Conservation (phyloP, 768 basidiomycete genomes). For the Lentinula raphanica region DNA sequence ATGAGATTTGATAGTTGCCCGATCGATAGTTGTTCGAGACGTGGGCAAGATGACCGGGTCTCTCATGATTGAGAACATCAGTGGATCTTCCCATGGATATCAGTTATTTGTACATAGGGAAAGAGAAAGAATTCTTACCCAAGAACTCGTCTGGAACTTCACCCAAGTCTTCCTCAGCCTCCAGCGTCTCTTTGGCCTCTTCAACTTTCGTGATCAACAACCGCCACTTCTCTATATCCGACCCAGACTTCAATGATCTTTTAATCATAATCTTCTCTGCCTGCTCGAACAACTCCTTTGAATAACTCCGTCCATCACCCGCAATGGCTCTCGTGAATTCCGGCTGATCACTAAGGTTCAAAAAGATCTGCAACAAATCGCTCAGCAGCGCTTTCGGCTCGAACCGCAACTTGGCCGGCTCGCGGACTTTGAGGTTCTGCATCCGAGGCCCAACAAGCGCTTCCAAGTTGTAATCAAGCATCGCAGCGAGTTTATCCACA, state of each 20-base stretch:
- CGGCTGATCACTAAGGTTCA: constrained; percentile 77
- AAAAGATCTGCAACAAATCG: constrained; percentile 85
- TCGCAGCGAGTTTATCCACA: constrained; percentile 89
- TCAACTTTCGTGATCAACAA: constrained; percentile 81
- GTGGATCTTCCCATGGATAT: constrained; percentile 54
- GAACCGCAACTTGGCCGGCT: constrained; percentile 87
- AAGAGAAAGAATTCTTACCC: constrained; percentile 44
- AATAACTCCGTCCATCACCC: constrained; percentile 90
- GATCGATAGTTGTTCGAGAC: constrained; percentile 74
- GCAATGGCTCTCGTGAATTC: constrained; percentile 86
- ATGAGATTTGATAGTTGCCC: constrained; percentile 92
- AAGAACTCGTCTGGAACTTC: constrained; percentile 95
- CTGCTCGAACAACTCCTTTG: constrained; percentile 73
- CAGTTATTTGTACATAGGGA: constrained; percentile 7
- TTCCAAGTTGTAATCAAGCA: constrained; percentile 92
- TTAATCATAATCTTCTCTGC: constrained; percentile 64
- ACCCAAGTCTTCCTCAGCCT: constrained; percentile 87
- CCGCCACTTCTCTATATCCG: constrained; percentile 67
- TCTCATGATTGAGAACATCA: constrained; percentile 90
- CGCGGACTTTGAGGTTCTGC: constrained; percentile 78
- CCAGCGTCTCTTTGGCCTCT: constrained; percentile 68
- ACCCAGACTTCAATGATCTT: constrained; percentile 64
- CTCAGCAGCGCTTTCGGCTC: constrained; percentile 75
- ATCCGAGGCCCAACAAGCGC: constrained; percentile 86
- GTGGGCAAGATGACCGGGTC: constrained; percentile 91